These are phyloP conservation scores for Trichoderma atrobrunneum DNA, from an alignment of 2,329 filamentous ascomycete genomes.

Conservation along the genomic window DNA sequence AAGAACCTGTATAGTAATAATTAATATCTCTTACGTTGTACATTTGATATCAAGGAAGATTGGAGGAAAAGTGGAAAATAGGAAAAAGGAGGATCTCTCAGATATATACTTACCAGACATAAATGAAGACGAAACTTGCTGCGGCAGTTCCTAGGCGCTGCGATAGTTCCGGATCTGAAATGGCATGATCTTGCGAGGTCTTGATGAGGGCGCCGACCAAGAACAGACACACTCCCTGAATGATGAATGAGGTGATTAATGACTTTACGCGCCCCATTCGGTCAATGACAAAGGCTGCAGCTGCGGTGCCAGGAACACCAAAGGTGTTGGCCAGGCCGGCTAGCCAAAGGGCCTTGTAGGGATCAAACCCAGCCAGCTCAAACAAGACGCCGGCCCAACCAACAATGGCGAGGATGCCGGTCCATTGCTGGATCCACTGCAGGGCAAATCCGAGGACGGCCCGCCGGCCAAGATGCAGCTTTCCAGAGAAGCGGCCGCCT, in stretches of 20 bases:
- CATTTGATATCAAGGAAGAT: not conserved
- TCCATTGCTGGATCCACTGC: slow-evolving; percentile 45
- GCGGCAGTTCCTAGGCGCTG: slow-evolving; percentile 24
- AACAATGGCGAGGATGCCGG: slow-evolving; percentile 42
- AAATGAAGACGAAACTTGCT: slow-evolving; percentile 28
- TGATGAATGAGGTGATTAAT: slow-evolving; percentile 31
- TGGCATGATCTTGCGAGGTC: slow-evolving; percentile 22
- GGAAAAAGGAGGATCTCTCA: not conserved
- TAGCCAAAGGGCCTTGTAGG: slow-evolving; percentile 35
- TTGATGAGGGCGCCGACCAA: slow-evolving; percentile 35
- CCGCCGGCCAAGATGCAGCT: slow-evolving; percentile 38
- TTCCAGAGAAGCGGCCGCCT: slow-evolving; percentile 36
- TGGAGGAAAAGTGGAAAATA: not conserved
- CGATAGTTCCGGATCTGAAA: slow-evolving; percentile 19
- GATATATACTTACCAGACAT: slow-evolving; percentile 24
- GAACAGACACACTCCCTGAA: slow-evolving; percentile 30
- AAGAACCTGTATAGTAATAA: slow-evolving; percentile 27
- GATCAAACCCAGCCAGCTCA: slow-evolving; percentile 26
- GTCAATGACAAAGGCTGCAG: slow-evolving; percentile 50
- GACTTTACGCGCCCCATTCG: slow-evolving; percentile 41
- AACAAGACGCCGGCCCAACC: slow-evolving; percentile 32
- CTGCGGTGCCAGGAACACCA: slow-evolving; percentile 50
- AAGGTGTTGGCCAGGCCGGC: slow-evolving; percentile 51
- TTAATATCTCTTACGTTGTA: not conserved
- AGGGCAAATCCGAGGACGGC: slow-evolving; percentile 40